Conservation (phyloP, 345 rosid genomes). For the Eucalyptus marginata region DNA sequence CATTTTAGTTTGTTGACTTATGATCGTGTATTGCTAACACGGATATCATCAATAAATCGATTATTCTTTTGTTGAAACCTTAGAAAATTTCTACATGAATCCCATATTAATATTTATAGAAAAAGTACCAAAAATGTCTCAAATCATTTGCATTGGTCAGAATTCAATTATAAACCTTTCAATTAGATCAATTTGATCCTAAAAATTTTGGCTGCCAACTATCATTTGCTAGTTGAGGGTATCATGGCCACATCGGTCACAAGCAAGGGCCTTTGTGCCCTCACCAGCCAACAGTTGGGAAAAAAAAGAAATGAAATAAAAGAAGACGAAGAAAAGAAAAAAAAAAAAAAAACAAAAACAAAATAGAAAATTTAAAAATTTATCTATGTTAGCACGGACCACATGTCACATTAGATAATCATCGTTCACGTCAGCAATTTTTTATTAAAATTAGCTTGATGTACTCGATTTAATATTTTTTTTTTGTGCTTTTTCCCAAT, state of each 20-base stretch:
- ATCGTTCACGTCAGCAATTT: accelerated
- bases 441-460: accelerated
- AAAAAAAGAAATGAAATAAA: too few relatives aligned
- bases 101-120: not conserved
- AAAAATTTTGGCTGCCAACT: too few relatives aligned
- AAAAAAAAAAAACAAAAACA: too few relatives aligned
- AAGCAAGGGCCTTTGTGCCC: not conserved
- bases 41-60: not conserved
- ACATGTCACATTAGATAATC: accelerated
- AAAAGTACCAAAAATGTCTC: too few relatives aligned
- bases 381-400: accelerated
- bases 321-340: not conserved
- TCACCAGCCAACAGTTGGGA: not conserved
- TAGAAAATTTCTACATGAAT: not conserved
- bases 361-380: too few relatives aligned
- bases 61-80: not conserved
- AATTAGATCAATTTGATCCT: too few relatives aligned
- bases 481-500: too few relatives aligned
- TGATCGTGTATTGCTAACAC: not conserved
- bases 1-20: not conserved
- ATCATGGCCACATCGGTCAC: not conserved
- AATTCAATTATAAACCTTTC: too few relatives aligned
- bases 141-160: too few relatives aligned
- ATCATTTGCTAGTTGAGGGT: not conserved
- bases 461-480: too few relatives aligned